Evolutionary conservation across 2,329 filamentous ascomycete species (phyloP), one percentile per base, ranked within the genome.

Genomic region (Mycosphaerella sp.): DNA sequence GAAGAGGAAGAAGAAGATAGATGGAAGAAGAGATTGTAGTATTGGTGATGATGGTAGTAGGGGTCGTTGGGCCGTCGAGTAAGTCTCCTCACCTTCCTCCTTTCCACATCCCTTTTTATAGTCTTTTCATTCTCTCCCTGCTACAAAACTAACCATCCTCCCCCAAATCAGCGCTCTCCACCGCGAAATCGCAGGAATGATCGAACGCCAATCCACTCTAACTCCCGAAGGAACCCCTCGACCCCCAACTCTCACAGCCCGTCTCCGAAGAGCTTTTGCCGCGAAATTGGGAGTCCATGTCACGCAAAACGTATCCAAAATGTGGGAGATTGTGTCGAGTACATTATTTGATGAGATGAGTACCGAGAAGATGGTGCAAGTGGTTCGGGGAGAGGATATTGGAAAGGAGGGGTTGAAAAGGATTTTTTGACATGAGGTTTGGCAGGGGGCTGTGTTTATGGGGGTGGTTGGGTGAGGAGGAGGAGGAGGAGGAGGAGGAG

Each of bases 261-360:
- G 60, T 6, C 55, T 69, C 21, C 57, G 65, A 2, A 54, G 62
- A 21, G 62, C 66, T 14, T 66, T 69, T 41, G 64, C 66, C 31
- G 55, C 54, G 6, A 57, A 56, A 38, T 31, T 55, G 6, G 58
- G 57, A 17, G 61, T 61, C 39, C 54, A 59, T 8, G 46, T 64
- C 12, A 42, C 48, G 2, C 58, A 66, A 21, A 62, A 60, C 8
- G 62, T 62, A 10, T 56, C 45, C 3, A 64, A 62, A 51, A 67
- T 69, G 64, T 69, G 67, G 67, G 65, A 67, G 32, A 50, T 67
- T 6, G 36, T 67, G 31, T 62, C 54, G 2, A 59, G 53, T 23
- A 66, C 64, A 21, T 47, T 38, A 11, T 66, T 66, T 39, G 66
- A 68, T 42, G 45, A 57, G 6, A 44, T 68, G 6, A 58, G 59